Percentiles rank a stretch among this genome's conserved stretches.
phyloP scores from a whole-genome alignment of 2,329 filamentous ascomycete genomes.

The Neophaeococcomyces mojaviensis region DNA sequence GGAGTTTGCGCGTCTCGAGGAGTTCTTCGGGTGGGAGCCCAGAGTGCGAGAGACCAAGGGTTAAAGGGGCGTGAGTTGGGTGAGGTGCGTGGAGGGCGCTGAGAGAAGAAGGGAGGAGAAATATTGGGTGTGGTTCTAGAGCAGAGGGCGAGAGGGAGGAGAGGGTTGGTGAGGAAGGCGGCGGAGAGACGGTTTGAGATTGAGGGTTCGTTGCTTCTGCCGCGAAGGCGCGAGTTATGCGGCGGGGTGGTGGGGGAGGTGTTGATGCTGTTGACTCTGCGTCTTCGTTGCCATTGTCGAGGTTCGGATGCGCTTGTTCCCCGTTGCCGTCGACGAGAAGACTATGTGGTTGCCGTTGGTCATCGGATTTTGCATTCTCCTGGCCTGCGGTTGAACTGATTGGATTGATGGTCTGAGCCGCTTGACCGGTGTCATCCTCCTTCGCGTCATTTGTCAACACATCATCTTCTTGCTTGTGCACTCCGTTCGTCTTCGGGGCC shows the following conservation, averaged over 20 bases:
- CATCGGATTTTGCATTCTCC: neutral
- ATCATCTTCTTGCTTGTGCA: slow-evolving; percentile 1
- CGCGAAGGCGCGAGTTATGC: slow-evolving; percentile 40
- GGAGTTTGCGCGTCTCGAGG: slow-evolving; percentile 53
- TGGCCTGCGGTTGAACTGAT: neutral
- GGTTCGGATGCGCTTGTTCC: neutral
- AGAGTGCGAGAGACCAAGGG: slow-evolving; percentile 44
- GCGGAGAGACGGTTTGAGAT: slow-evolving; percentile 21
- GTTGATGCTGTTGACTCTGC: slow-evolving; percentile 12
- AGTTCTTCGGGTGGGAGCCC: slow-evolving; percentile 53
- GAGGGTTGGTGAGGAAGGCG: slow-evolving; percentile 26
- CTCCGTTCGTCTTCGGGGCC: neutral
- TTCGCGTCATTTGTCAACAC: neutral
- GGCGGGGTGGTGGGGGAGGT: slow-evolving; percentile 31
- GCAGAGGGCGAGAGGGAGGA: slow-evolving; percentile 30
- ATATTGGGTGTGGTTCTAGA: slow-evolving; percentile 47
- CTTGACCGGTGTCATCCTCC: neutral
- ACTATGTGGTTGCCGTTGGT: neutral
- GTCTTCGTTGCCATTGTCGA: slow-evolving; percentile 13
- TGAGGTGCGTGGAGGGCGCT: slow-evolving; percentile 36
- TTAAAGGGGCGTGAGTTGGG: slow-evolving; percentile 49
- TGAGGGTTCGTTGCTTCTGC: slow-evolving; percentile 32
- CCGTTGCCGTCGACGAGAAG: too few relatives aligned
- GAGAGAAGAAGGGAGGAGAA: slow-evolving; percentile 43
- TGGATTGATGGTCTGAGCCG: neutral